Percentiles rank a stretch among this genome's conserved stretches.
phyloP scores from a whole-genome alignment of 2,329 filamentous ascomycete species.

The Phialemoniopsis sp. region DNA sequence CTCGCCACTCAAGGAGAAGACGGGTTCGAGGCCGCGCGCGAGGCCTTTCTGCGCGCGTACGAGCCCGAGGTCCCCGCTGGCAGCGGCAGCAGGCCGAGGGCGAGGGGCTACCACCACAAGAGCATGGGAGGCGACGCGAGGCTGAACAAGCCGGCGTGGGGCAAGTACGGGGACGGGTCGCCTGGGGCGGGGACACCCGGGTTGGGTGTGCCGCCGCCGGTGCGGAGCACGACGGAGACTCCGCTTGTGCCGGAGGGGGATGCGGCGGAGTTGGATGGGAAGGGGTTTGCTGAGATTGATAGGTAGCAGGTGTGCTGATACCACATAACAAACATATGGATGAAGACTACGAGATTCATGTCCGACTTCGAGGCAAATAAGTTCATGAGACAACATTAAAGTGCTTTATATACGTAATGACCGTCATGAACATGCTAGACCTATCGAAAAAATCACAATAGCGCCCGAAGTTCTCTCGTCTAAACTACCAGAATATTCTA shows the following conservation, averaged over 20 bases:
- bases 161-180: constrained; percentile 35
- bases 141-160: constrained; percentile 67
- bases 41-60: constrained; percentile 51
- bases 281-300: constrained; percentile 45
- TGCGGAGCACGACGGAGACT: constrained; percentile 40
- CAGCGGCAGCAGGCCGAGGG: constrained; percentile 73
- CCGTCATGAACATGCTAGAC: too few relatives aligned
- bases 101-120: constrained; percentile 80
- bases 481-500: too few relatives aligned
- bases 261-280: constrained; percentile 46
- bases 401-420: too few relatives aligned
- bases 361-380: too few relatives aligned
- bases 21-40: constrained; percentile 52
- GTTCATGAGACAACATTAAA: too few relatives aligned
- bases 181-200: constrained; percentile 31
- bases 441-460: too few relatives aligned
- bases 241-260: constrained; percentile 43
- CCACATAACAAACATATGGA: too few relatives aligned
- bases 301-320: too few relatives aligned
- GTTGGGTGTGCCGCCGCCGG: constrained; percentile 25
- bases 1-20: constrained; percentile 56
- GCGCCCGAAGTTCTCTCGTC: too few relatives aligned
- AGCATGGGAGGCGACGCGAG: constrained; percentile 60
- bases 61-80: constrained; percentile 67
- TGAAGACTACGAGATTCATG: too few relatives aligned